phyloP scores from a whole-genome alignment of 345 rosid species.

The Moricandia moricandioides region DNA sequence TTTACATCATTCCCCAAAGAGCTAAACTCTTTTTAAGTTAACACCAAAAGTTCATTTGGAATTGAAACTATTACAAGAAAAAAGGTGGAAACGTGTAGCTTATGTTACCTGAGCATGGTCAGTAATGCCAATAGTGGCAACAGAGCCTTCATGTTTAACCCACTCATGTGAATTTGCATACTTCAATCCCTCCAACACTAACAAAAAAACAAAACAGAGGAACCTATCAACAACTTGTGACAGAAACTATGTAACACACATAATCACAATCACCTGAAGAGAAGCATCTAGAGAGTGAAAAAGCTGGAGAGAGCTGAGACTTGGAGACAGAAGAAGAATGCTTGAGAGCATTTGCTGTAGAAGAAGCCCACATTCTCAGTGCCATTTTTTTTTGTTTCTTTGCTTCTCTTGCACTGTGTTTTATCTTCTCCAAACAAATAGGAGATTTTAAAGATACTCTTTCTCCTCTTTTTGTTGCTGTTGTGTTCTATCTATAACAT shows the following conservation, averaged over 20 bases:
- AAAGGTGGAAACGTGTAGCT: not conserved
- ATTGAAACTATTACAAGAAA: not conserved
- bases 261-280: constrained; percentile 50
- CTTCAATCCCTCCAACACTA: constrained; percentile 87
- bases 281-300: constrained; percentile 76
- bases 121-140: constrained; percentile 84
- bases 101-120: constrained; percentile 85
- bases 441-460: constrained; percentile 9
- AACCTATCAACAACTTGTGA: constrained; percentile 12
- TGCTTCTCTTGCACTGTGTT: constrained; percentile 8
- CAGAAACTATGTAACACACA: constrained; percentile 3
- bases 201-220: not conserved
- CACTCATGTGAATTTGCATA: constrained; percentile 88
- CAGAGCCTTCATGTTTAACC: constrained; percentile 87
- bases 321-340: constrained; percentile 48
- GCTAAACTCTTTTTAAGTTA: not conserved
- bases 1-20: not conserved
- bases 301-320: constrained; percentile 44
- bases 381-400: constrained; percentile 47
- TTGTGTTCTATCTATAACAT: constrained; percentile 41
- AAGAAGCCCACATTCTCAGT: constrained; percentile 85
- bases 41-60: not conserved
- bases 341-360: constrained; percentile 75
- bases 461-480: not conserved
- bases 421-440: constrained; percentile 11